phyloP scores from a whole-genome alignment of 2,329 filamentous ascomycete genomes.

The Tolypocladium ovalisporum region DNA sequence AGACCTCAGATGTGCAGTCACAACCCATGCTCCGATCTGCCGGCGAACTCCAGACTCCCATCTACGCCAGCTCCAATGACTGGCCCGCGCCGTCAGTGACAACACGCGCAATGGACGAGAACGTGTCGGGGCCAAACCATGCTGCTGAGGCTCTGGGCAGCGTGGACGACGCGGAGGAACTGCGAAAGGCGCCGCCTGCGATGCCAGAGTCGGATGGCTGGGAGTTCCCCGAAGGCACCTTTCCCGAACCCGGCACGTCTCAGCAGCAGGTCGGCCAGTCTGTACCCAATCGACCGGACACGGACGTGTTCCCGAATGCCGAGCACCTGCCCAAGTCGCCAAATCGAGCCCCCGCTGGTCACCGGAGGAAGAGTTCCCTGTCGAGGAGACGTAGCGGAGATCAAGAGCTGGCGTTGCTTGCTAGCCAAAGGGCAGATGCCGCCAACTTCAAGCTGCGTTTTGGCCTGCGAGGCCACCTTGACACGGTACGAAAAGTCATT shows the following conservation, averaged over 20 bases:
- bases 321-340: constrained; percentile 76
- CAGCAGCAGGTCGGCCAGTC: constrained; percentile 31
- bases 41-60: constrained; percentile 33
- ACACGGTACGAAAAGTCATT: constrained; percentile 87
- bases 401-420: constrained; percentile 43
- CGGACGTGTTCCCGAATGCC: constrained; percentile 75
- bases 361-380: constrained; percentile 73
- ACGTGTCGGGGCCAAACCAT: constrained; percentile 21
- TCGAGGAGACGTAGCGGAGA: constrained; percentile 62
- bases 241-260: constrained; percentile 40
- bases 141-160: constrained; percentile 26
- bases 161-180: constrained; percentile 28
- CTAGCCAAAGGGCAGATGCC: constrained; percentile 51
- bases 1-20: constrained; percentile 27
- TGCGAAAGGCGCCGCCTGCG: constrained; percentile 33
- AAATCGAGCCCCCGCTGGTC: constrained; percentile 53
- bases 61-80: constrained; percentile 25
- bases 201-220: constrained; percentile 61
- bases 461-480: constrained; percentile 81
- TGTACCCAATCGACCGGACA: constrained; percentile 61
- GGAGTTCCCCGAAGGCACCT: constrained; percentile 81
- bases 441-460: constrained; percentile 87
- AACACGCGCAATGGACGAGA: constrained; percentile 23
- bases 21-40: constrained; percentile 43
- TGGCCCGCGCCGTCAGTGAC: constrained; percentile 23